Base-by-base conservation (phyloP, 495 filamentous ascomycete species). In the Aspergillus nanangensis region DNA sequence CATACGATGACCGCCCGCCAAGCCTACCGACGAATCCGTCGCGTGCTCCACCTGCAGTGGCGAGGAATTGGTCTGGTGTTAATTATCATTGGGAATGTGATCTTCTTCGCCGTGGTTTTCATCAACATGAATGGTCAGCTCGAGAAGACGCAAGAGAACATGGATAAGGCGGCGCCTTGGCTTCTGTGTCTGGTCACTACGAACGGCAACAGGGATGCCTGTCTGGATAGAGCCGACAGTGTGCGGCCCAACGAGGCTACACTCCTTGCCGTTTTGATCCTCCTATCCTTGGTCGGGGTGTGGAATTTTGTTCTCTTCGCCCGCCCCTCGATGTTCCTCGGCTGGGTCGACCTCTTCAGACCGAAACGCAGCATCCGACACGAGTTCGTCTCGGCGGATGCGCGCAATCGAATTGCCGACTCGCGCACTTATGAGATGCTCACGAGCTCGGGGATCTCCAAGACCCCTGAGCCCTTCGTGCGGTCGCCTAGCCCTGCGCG, bases 31-130 rank as follows among this genome's bases (percentile, higher is more conserved):
- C 82, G 94, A 38, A 78, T 97, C 25, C 78, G 80, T 38, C 82
- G 89, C 47, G 90, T 97, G 35, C 75, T 97, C n/a, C 81, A 84
- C 58, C 75, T 98, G 3, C 93, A 98, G 65, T 98, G 93, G 93
- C 77, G 94, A 48, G 90, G 90, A 38, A 88, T 95, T 36, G 78
- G 79, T 20, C 82, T 96, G 33, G 89, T 95, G 17, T 69, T 91
- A 24, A 81, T 95, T 55, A 94, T 97, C 49, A 74, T 96, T 44
- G 77, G 78, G 35, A 90, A 96, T 61, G 87, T 96, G 36, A 80
- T 97, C 51, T 91, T 94, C 72, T 92, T 97, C 59, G 82, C 90
- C 8, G 77, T 94, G 15, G 77, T 95, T 45, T 97, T 96, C 63
- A 81, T 97, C 46, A 83, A 86, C 56, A 75, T 95, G 52, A 87